Base-by-base conservation (phyloP, 352 stramenopile species). In the Globisporangium iwayamae region DNA sequence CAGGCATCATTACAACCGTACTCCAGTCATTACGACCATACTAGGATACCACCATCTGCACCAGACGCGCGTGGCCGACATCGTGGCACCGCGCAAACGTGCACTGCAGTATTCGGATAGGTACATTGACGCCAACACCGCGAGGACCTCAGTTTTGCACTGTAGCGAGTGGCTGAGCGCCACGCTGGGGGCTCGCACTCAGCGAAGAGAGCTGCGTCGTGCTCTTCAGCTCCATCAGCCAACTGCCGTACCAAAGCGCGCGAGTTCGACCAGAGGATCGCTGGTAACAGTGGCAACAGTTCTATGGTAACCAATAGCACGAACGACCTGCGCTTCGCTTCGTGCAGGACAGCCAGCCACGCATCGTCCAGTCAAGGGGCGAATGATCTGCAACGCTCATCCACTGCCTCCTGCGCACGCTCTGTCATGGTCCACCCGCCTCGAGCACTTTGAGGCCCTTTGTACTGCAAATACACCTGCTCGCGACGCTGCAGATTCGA, bases 211-310 rank as follows among this genome's bases (percentile, higher is more conserved):
- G 83, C 56, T 79, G 77, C n/a, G 39, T 74, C n/a, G 64, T 72
- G 25, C 63, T 90, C 45, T 86, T 90, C n/a, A 70, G 73, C 20
- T 79, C 74, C 60, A 51, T 90, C 28, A 74, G 71, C 30, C 51
- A 72, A 47, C 62, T 73, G 20, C 67, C 65, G 3, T 73, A 18
- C 70, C 3, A 63, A 76, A 16, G 58, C 61, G 20, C 28, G 32
- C 16, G 53, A 43, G 18, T 53, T 61, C 18, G 54, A 47, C 34
- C 55, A 38, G 18, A 36, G 11, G n/a, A 65, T 14, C 25, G 65
- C 16, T 52, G 66, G 46, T 14, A 59, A n/a, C n/a, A 18, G 10
- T 67, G 36, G 32, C 32, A 36, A 36, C 2, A 41, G 13, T 6
- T 45, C 8, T 18, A n/a, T 25, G 22, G 28, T 5, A 41, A 22